Conservation (phyloP, 306 rosid genomes). For the Pterocarpus santalinus region DNA sequence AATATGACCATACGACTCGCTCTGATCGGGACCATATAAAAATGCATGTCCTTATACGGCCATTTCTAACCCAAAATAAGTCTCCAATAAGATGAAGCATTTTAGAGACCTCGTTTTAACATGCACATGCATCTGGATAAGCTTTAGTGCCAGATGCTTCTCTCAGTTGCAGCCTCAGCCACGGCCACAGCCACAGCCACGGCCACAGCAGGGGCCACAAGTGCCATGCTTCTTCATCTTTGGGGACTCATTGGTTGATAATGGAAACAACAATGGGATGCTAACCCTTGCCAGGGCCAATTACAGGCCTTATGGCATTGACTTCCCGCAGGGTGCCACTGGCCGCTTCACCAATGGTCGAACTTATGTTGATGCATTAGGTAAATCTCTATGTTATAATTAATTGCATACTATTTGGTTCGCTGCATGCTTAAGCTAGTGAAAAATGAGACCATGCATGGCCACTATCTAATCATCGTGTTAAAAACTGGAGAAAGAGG, state of each 20-base stretch:
- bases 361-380: conserved; percentile 87
- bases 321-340: conserved; percentile 82
- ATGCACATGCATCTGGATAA: conserved; percentile 47
- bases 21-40: conserved; percentile 20
- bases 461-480: background rate
- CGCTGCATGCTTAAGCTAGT: background rate
- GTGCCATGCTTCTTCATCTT: conserved; percentile 94
- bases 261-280: conserved; percentile 82
- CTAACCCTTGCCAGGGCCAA: conserved; percentile 87
- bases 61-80: background rate
- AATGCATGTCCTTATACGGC: conserved; percentile 13
- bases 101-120: conserved; percentile 36
- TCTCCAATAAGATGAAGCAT: conserved; percentile 40
- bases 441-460: background rate
- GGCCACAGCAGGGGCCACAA: conserved; percentile 51
- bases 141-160: conserved; percentile 53
- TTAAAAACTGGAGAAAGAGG: background rate
- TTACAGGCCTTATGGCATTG: conserved; percentile 87
- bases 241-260: conserved; percentile 95
- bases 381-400: conserved; percentile 44
- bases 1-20: conserved; percentile 7
- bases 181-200: conserved; percentile 33
- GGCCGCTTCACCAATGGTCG: conserved; percentile 97
- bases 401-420: background rate
- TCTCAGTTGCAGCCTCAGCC: conserved; percentile 41